Base-by-base conservation (phyloP, 2,329 filamentous ascomycete genomes). In the Nigrograna mackinnonii region DNA sequence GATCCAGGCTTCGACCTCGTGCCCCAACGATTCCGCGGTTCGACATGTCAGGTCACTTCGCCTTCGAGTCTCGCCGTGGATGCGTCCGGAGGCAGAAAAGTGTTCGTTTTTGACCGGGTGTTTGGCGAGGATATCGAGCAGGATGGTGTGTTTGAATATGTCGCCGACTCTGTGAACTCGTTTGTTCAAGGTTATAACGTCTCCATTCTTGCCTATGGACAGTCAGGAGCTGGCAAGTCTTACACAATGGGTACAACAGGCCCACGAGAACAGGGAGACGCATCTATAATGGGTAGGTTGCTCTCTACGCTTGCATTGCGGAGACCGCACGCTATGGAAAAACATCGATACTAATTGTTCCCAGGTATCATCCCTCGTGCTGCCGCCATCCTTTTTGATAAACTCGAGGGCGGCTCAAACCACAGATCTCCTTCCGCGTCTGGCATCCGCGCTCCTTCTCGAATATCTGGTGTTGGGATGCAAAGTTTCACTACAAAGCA, bases 151-250 rank as follows among this genome's bases (percentile, higher is more conserved):
- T 99, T 92, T 89, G 88, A 96, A 35, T 99, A 99, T 61, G 77
- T 99, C 36, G 83, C 83, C 49, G 94, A 99, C 55, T 95, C 91
- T 57, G 87, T 97, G 55, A 83, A 79, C 57, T 89, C 91, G 2
- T 99, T 99, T 58, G 76, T 94, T 1, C 90, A 96, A 64, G 94
- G 94, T 41, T 99, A 97, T 80, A 99, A 99, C 82, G 94, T 99
- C 44, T 99, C 94, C 3, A 83, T 99, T 37, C 76, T 99, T 58
- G 94, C 94, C 35, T 99, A 99, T 62, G 94, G 94, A 54, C 94
- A 99, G 75, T 99, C 94, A 20, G 94, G 94, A 43, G 91, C 94
- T 9, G 94, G 94, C 57, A 99, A 99, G 73, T 97, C 92, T 3
- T 97, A 95, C 66, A 99, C 94, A 0, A 99, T 99, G 94, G 94